A percentile compares a stretch with the other conserved stretches of the same genome.
Evolutionary conservation across 176 grass and related monocot genomes (phyloP).

Genomic region (Triticum turgidum): DNA sequence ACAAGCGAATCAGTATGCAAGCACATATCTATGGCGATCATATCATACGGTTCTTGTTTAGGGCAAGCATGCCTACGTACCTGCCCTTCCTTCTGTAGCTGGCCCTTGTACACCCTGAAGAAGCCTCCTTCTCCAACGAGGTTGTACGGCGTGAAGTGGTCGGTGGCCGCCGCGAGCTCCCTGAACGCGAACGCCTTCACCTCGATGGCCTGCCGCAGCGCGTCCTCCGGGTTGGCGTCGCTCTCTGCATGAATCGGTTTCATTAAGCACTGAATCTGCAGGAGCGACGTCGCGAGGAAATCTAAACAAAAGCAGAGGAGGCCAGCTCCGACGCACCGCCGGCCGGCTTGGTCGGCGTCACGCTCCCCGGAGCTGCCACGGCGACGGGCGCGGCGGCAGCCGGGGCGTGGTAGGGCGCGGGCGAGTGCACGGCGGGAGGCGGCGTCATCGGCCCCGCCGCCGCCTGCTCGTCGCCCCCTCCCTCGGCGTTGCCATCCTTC

Average conservation of each 20-base stretch:
- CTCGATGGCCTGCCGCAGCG: conserved; percentile 28
- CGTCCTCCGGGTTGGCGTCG: not conserved
- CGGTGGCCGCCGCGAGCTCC: conserved; percentile 71
- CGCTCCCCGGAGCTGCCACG: not conserved
- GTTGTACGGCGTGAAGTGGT: conserved; percentile 71
- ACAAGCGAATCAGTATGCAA: not conserved
- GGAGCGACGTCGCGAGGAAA: not conserved
- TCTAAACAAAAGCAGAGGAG: not conserved
- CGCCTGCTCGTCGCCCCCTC: not conserved
- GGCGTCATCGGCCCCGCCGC: conserved; percentile 23
- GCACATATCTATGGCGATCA: not conserved
- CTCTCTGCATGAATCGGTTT: conserved; percentile 13
- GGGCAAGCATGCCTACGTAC: conserved; percentile 14
- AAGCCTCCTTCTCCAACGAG: conserved; percentile 73
- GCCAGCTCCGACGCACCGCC: not conserved
- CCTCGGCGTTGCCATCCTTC: not conserved
- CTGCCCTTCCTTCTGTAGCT: conserved; percentile 57
- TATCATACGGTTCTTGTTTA: not conserved
- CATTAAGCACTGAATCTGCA: not conserved
- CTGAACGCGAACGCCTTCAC: conserved; percentile 64
- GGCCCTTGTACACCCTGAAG: conserved; percentile 73
- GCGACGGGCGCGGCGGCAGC: not conserved
- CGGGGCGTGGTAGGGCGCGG: not conserved
- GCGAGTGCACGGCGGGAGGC: not conserved
- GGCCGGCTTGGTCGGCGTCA: not conserved